Evolutionary conservation across 192 early-diverging fungal genomes (phyloP).

Genomic region (Umbelopsis isabellina): DNA sequence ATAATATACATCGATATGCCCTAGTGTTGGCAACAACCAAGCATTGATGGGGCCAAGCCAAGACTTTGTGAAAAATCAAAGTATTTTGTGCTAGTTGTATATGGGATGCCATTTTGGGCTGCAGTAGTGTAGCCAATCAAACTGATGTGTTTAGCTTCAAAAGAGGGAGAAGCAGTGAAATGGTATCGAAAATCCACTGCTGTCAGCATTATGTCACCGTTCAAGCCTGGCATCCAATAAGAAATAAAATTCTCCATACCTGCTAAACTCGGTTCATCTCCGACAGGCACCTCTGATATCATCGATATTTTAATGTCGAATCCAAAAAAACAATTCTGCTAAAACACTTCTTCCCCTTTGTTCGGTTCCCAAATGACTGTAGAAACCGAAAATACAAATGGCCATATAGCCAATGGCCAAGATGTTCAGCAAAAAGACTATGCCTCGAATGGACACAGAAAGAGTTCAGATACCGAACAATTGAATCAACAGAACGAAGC

Average conservation of each 20-base stretch:
- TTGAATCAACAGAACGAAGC: not conserved
- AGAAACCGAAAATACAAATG: not conserved
- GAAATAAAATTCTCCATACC: too few relatives aligned
- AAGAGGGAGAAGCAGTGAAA: not conserved
- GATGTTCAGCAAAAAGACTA: constrained; percentile 4
- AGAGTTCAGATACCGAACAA: not conserved
- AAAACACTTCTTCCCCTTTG: too few relatives aligned
- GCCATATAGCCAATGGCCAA: not conserved
- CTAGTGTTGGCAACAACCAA: too few relatives aligned
- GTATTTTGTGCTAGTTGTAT: too few relatives aligned
- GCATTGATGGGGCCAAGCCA: too few relatives aligned
- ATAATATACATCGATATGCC: too few relatives aligned
- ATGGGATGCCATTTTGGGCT: too few relatives aligned
- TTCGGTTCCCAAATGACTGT: not conserved
- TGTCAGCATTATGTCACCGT: constrained; percentile 17
- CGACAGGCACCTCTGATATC: constrained; percentile 18
- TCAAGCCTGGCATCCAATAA: too few relatives aligned
- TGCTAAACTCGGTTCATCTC: not conserved
- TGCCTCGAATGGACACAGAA: not conserved
- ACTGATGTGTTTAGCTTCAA: not conserved
- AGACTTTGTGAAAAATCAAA: too few relatives aligned
- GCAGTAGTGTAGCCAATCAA: not conserved
- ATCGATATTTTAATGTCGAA: not conserved
- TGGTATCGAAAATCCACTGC: not conserved
- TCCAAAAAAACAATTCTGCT: not conserved